Conservation (phyloP, 2,329 filamentous ascomycete species). For the Davidsoniella eucalypti region DNA sequence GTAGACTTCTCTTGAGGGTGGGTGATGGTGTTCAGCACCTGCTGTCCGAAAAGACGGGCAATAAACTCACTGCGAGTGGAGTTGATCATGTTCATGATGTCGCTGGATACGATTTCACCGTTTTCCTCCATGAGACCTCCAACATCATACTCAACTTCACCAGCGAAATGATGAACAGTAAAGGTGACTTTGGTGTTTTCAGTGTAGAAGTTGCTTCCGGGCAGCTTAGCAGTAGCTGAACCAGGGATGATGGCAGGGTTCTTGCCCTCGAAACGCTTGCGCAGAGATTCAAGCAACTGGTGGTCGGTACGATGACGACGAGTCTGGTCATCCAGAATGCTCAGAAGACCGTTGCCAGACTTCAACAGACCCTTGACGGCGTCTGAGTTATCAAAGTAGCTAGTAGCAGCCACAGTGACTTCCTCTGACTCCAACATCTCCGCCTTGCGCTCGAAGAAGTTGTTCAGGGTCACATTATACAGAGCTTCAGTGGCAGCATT, state of each 20-base stretch:
- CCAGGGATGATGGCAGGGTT: conserved; percentile 77
- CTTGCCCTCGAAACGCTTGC: conserved; percentile 87
- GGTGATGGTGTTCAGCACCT: conserved; percentile 79
- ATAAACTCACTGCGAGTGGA: conserved; percentile 81
- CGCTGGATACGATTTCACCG: conserved; percentile 85
- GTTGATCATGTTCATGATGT: conserved; percentile 86
- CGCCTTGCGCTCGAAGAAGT: conserved; percentile 88
- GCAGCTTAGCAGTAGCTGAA: conserved; percentile 56
- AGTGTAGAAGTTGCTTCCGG: conserved; percentile 79
- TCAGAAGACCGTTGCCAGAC: conserved; percentile 77
- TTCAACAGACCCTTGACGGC: conserved; percentile 85
- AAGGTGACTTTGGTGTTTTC: conserved; percentile 68
- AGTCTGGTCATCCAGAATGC: conserved; percentile 92
- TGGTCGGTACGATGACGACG: conserved; percentile 74
- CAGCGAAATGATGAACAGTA: conserved; percentile 87
- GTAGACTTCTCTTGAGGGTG: conserved; percentile 81
- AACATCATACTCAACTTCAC: conserved; percentile 86
- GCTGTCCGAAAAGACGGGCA: conserved; percentile 82
- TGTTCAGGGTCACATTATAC: conserved; percentile 85
- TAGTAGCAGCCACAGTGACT: conserved; percentile 74
- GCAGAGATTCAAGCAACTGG: conserved; percentile 78
- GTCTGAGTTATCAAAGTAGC: conserved; percentile 96
- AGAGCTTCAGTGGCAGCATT: conserved; percentile 86
- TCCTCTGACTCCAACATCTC: conserved; percentile 91
- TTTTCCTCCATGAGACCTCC: conserved; percentile 86